A percentile compares a stretch with the other conserved stretches of the same genome.
Conservation (phyloP, 331 rosid genomes). For the Malus hybrid region DNA sequence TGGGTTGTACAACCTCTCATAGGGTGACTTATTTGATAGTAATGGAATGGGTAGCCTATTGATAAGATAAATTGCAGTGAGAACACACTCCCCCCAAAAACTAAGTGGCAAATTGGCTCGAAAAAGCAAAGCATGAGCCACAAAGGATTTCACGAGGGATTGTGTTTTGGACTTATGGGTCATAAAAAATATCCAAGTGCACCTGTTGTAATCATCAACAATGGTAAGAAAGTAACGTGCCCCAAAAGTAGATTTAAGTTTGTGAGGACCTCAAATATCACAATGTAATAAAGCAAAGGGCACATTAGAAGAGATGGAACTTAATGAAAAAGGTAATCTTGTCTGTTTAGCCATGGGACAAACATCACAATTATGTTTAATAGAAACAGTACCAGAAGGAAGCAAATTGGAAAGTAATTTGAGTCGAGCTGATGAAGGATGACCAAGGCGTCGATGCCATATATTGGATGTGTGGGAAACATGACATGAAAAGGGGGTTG, state of each 20-base stretch:
- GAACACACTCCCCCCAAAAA: not conserved
- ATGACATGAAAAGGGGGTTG: fast-evolving
- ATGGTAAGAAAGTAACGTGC: not conserved
- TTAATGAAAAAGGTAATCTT: not conserved
- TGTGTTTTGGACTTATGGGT: not conserved
- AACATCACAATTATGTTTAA: not conserved
- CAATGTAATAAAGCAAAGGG: not conserved
- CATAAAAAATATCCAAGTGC: not conserved
- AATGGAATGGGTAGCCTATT: not conserved
- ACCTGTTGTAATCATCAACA: not conserved
- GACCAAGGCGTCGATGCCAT: not conserved
- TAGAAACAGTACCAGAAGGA: not conserved
- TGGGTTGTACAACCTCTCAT: not conserved
- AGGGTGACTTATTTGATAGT: not conserved
- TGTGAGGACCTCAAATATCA: not conserved
- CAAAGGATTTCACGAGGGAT: not conserved
- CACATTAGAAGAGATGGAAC: not conserved
- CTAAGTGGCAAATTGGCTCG: not conserved
- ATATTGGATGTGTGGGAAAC: not conserved
- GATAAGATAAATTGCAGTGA: not conserved
- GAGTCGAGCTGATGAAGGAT: not conserved
- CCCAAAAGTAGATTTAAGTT: not conserved
- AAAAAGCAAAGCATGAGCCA: not conserved
- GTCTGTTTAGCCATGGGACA: not conserved
- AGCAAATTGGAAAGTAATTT: not conserved